These are phyloP conservation scores for Phytophthora melonis DNA, from an alignment of 352 stramenopile genomes.

Conservation along the genomic window DNA sequence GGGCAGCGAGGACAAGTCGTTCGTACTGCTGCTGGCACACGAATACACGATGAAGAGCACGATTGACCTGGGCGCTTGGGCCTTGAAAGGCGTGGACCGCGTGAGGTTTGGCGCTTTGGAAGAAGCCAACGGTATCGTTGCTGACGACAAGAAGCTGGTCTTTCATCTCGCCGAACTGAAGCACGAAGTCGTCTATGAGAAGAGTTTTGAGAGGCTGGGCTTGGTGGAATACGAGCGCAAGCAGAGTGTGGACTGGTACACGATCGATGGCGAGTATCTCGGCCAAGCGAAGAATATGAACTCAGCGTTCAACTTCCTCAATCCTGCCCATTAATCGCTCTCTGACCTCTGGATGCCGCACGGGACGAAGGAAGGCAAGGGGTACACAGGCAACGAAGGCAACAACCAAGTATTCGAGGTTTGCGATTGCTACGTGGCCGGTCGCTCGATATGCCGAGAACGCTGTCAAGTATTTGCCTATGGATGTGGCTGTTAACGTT, in stretches of 20 bases:
- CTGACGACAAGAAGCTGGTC: constrained; percentile 9
- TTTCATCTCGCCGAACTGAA: constrained; percentile 29
- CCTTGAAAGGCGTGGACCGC: constrained; percentile 32
- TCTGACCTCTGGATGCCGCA: constrained; percentile 20
- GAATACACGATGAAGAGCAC: constrained; percentile 37
- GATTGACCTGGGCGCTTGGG: constrained; percentile 8
- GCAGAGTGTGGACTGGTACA: constrained; percentile 21
- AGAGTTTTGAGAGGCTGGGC: background rate
- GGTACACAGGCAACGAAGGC: constrained; percentile 29
- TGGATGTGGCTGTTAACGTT: no score
- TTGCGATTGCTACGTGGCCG: constrained; percentile 33
- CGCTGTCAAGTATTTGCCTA: background rate
- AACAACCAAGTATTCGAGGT: constrained; percentile 24
- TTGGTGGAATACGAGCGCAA: background rate
- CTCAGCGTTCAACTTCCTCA: constrained; percentile 32
- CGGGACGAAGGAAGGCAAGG: constrained; percentile 11
- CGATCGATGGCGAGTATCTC: background rate
- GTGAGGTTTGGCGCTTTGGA: constrained; percentile 28
- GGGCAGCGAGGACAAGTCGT: constrained; percentile 4
- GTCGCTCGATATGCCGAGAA: constrained; percentile 1
- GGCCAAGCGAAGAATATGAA: background rate
- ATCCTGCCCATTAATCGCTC: constrained; percentile 22
- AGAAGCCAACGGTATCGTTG: constrained; percentile 22
- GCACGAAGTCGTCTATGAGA: constrained; percentile 18
- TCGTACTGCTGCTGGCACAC: constrained; percentile 30